Conservation (phyloP, 2,329 filamentous ascomycete species). For the Thelonectria olida region DNA sequence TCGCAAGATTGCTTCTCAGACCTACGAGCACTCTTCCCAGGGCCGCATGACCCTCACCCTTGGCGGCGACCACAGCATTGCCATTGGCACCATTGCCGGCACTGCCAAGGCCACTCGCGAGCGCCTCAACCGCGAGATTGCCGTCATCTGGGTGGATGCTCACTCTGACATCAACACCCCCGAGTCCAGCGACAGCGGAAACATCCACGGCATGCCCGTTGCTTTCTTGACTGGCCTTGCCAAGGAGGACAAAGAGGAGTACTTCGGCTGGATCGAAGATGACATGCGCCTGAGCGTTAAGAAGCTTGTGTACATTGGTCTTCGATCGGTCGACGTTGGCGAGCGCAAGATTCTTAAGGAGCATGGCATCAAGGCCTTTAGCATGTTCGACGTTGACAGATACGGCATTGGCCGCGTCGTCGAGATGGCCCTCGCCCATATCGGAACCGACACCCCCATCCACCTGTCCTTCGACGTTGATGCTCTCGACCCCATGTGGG, state of each 20-base stretch:
- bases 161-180: constrained; percentile 98
- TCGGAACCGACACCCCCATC: constrained; percentile 93
- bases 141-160: constrained; percentile 98
- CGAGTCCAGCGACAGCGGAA: constrained; percentile 87
- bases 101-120: constrained; percentile 88
- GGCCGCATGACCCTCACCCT: constrained; percentile 92
- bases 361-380: constrained; percentile 92
- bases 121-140: constrained; percentile 82
- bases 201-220: constrained; percentile 98
- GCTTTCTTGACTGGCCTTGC: constrained; percentile 90
- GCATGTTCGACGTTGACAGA: constrained; percentile 98
- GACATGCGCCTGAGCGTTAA: constrained; percentile 75
- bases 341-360: constrained; percentile 94
- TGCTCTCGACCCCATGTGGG: constrained; percentile 94
- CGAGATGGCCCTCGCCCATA: constrained; percentile 97
- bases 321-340: constrained; percentile 90
- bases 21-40: constrained; percentile 84
- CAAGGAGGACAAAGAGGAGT: constrained; percentile 76
- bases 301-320: constrained; percentile 96
- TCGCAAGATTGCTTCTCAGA: constrained; percentile 79
- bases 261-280: constrained; percentile 89
- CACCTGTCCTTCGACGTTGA: constrained; percentile 98
- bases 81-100: constrained; percentile 91
- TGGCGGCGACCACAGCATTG: constrained; percentile 95
- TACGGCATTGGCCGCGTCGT: constrained; percentile 95